Evolutionary conservation across 148 eudicot species (phyloP).

Genomic region (Fagopyrum tataricum): DNA sequence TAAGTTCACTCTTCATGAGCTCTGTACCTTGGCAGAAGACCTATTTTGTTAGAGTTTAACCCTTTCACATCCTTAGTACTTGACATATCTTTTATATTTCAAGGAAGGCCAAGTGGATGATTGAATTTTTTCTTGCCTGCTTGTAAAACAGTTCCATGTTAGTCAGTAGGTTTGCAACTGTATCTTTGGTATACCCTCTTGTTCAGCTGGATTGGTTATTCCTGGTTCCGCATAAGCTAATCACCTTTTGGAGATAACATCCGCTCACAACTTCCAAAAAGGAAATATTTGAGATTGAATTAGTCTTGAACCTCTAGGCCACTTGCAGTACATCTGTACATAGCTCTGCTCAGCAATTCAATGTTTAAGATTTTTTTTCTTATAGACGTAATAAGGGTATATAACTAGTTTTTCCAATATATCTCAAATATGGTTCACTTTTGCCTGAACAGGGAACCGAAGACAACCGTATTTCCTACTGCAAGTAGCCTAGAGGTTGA

Average conservation of each 20-base stretch:
- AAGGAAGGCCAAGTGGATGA: background rate
- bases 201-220: background rate
- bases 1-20: conserved; percentile 1
- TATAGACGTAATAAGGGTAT: background rate
- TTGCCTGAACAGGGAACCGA: background rate
- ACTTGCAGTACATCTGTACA: background rate
- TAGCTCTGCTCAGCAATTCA: background rate
- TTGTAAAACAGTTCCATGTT: background rate
- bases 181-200: background rate
- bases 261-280: background rate
- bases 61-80: conserved; percentile 5
- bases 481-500: background rate
- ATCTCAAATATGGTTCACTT: background rate
- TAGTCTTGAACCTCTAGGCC: background rate
- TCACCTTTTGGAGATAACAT: background rate
- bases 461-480: background rate
- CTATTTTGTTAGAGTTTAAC: background rate
- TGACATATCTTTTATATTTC: background rate
- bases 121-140: background rate
- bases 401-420: background rate
- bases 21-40: background rate
- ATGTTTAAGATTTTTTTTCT: background rate
- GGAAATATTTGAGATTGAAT: background rate
- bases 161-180: background rate
- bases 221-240: background rate